Evolutionary conservation across 2,329 filamentous ascomycete species (phyloP), one percentile per base, ranked within the genome.

Genomic region (Emmonsiellopsis sp.): DNA sequence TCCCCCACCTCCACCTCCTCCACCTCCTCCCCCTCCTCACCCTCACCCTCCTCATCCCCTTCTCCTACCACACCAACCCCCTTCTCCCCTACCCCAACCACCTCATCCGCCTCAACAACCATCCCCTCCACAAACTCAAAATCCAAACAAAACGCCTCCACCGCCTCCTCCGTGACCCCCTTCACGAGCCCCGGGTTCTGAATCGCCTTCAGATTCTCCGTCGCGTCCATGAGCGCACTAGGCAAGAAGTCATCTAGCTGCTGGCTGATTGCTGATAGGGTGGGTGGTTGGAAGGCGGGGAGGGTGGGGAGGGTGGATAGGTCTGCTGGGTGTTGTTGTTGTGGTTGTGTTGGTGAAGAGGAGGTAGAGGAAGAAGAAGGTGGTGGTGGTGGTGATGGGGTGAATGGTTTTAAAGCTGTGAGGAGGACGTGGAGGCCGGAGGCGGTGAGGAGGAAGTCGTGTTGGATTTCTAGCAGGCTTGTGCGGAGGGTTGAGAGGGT

Each of bases 221-320:
- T 83, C 2, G 91, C 91, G 66, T 98, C 93, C 77, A 96, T 92
- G 32, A 95, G 78, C 2, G 92, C 93, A 1, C 89, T 94, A 0
- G 93, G 91, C 26, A 98, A 75, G 71, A 97, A 98, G 56, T 89
- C 84, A 64, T 98, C 93, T 6, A 98, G 76, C 41, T 79, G 80
- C 62, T 91, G 87, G 62, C 88, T 88, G 2, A 85, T 83, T 49
- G 76, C 72, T 1, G 79, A 72, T n/a, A 97, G 75, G 0, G 78
- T 70, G 5, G 78, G 71, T 0, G 81, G 78, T 55, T 84, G 79
- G 63, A 89, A 81, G 3, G 78, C 70, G 0, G 78, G 74, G 1
- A 86, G 73, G 1, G 65, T 64, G 1, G 74, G 66, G 26, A 89
- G 76, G 10, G 77, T 77, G 43, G 76, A 74, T 4, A 87, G 67